These are phyloP conservation scores for Tuber magnatum DNA, from an alignment of 495 filamentous ascomycete species.

Conservation along the genomic window DNA sequence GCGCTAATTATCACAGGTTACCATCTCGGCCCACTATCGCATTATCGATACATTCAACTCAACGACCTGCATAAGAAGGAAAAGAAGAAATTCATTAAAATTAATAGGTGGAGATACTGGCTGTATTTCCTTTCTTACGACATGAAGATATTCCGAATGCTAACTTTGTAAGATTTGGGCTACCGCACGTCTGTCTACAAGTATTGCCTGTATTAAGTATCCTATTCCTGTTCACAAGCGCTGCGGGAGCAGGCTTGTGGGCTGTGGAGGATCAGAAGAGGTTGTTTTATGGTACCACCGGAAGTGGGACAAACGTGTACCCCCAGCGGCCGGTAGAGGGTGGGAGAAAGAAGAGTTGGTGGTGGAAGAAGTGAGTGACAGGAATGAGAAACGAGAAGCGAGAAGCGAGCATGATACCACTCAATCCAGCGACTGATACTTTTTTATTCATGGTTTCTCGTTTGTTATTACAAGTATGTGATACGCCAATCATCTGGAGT, in stretches of 20 bases:
- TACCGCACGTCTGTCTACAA: slow-evolving; percentile 54
- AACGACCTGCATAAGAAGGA: slow-evolving; percentile 65
- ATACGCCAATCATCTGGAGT: not conserved
- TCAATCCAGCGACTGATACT: not conserved
- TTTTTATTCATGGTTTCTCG: not conserved
- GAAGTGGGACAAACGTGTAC: not conserved
- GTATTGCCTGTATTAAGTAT: slow-evolving; percentile 77
- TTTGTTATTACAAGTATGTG: not conserved
- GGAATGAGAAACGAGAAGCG: not conserved
- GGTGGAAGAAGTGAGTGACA: not conserved
- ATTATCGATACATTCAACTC: slow-evolving; percentile 76
- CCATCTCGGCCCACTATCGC: slow-evolving; percentile 53
- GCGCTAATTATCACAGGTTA: slow-evolving; percentile 41
- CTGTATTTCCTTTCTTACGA: slow-evolving; percentile 37
- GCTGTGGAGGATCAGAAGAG: slow-evolving; percentile 51
- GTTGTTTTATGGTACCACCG: slow-evolving; percentile 16
- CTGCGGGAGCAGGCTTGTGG: slow-evolving; percentile 85
- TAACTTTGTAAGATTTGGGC: slow-evolving; percentile 41
- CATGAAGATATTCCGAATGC: not conserved
- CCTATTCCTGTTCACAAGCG: slow-evolving; percentile 75
- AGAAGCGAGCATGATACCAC: not conserved
- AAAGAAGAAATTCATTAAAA: slow-evolving; percentile 58
- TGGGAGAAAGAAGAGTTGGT: not conserved
- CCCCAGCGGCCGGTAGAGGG: not conserved
- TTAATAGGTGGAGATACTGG: slow-evolving; percentile 66